Base-by-base conservation (phyloP, 2,329 filamentous ascomycete genomes). In the Exserohilum turcica region DNA sequence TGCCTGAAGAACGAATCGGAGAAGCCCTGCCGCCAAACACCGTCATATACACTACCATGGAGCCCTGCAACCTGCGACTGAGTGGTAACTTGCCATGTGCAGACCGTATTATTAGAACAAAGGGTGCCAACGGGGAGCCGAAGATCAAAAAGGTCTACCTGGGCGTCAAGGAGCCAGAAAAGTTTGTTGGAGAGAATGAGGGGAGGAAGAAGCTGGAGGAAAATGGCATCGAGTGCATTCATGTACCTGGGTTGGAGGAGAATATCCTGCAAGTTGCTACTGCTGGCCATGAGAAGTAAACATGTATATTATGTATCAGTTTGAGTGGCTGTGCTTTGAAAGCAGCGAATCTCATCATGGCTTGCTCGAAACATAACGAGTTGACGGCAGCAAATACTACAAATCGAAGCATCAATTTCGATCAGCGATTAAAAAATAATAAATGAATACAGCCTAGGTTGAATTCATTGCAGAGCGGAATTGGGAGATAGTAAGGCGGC, bases 41-140 rank as follows among this genome's bases (percentile, higher is more conserved):
- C 1, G 81, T 84, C 3, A 82, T 99, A 10, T 97, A 97, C 74
- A 97, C 95, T 0, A 97, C 92, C 0, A 91, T 99, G 80, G 94
- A 94, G 74, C 91, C 91, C 1, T 95, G 91, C 71, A 88, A 84
- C 47, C 80, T 86, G 65, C 81, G 91, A 33, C 77, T 91, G 45
- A 91, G 87, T 65, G 90, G 90, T 3, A 92, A 92, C 67, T 66
- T 84, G 48, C 82, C 89, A 0, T 95, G 94, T 67, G 89, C 91
- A 6, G 85, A 96, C 64, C 81, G 93, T 47, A 89, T 99, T 19
- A 76, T 95, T 35, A 70, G 72, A 28, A 82, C 60, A 57, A 78
- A 59, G 38, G 57, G 44, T 46, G 67, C 58, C 60, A 68, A 45
- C 78, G 67, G 88, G 16, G 79, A 78, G 10, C 76, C 74, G 1